phyloP scores from a whole-genome alignment of 2,329 filamentous ascomycete genomes.

The Botryotinia calthae region DNA sequence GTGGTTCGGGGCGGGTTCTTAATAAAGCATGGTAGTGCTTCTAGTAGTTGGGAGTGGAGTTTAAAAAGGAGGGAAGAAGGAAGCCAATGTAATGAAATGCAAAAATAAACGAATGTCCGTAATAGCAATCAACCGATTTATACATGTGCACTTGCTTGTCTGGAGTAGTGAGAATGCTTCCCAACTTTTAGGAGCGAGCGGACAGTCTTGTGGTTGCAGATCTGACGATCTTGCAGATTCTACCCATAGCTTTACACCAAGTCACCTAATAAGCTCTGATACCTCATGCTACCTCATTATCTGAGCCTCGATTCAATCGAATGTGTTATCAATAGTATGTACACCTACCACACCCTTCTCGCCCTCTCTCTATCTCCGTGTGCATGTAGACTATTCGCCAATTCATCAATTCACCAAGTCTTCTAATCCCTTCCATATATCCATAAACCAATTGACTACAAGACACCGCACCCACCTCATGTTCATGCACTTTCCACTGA shows the following conservation, averaged over 20 bases:
- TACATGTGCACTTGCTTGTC: not conserved
- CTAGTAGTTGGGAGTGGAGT: not conserved
- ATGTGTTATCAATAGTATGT: not conserved
- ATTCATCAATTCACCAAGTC: not conserved
- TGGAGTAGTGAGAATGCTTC: too few relatives aligned
- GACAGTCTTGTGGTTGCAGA: not conserved
- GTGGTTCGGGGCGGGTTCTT: not conserved
- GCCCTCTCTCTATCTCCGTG: not conserved
- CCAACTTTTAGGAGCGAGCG: not conserved
- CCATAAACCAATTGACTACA: not conserved
- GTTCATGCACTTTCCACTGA: conserved; percentile 5
- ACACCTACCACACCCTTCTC: not conserved
- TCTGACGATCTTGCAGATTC: not conserved
- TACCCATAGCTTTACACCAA: not conserved
- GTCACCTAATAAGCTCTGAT: not conserved
- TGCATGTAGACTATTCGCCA: not conserved
- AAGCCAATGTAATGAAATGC: not conserved
- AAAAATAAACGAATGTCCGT: not conserved
- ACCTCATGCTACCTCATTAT: not conserved
- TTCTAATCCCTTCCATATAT: not conserved
- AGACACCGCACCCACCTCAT: conserved; percentile 6
- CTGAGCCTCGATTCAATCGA: not conserved
- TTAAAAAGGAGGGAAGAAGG: not conserved
- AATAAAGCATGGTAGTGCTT: conserved; percentile 5
- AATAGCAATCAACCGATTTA: not conserved